These are phyloP conservation scores for Entoloma clypeatum DNA, from an alignment of 1,284 basidiomycete species.

Conservation along the genomic window DNA sequence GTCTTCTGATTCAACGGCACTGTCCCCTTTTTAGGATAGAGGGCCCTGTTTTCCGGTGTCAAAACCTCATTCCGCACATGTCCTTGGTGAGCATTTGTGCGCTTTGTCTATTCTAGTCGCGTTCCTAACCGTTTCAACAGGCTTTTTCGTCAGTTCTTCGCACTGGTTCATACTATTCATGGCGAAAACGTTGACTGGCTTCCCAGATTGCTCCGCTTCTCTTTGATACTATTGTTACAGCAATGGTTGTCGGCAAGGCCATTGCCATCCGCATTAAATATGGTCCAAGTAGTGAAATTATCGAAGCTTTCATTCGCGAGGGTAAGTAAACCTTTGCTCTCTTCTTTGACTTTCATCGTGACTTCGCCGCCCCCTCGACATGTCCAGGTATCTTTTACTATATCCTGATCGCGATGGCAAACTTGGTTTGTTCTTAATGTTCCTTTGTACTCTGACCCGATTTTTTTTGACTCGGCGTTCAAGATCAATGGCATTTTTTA, in stretches of 20 bases:
- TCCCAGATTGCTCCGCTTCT: conserved; percentile 68
- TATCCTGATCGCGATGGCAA: conserved; percentile 74
- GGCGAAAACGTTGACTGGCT: conserved; percentile 9
- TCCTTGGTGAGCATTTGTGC: conserved; percentile 55
- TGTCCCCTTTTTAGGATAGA: conserved; percentile 32
- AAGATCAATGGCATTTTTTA: conserved; percentile 78
- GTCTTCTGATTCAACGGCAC: conserved; percentile 5
- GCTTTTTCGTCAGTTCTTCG: conserved; percentile 71
- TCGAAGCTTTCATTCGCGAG: conserved; percentile 78
- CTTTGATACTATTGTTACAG: conserved; percentile 73
- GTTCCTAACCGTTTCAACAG: conserved; percentile 29
- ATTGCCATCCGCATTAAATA: conserved; percentile 68
- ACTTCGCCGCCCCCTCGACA: neutral
- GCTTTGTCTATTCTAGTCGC: conserved; percentile 5
- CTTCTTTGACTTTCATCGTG: conserved; percentile 7
- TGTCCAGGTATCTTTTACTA: conserved; percentile 74
- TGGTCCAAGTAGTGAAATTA: conserved; percentile 70
- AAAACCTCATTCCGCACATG: conserved; percentile 72
- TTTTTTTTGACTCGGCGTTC: conserved; percentile 11
- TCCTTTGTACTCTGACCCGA: neutral
- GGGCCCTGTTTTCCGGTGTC: conserved; percentile 76
- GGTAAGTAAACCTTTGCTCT: no score
- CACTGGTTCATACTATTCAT: conserved; percentile 6
- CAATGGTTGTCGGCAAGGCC: conserved; percentile 73
- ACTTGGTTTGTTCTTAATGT: conserved; percentile 47